phyloP scores from a whole-genome alignment of 305 asterid species.

The Fraxinus latifolia region DNA sequence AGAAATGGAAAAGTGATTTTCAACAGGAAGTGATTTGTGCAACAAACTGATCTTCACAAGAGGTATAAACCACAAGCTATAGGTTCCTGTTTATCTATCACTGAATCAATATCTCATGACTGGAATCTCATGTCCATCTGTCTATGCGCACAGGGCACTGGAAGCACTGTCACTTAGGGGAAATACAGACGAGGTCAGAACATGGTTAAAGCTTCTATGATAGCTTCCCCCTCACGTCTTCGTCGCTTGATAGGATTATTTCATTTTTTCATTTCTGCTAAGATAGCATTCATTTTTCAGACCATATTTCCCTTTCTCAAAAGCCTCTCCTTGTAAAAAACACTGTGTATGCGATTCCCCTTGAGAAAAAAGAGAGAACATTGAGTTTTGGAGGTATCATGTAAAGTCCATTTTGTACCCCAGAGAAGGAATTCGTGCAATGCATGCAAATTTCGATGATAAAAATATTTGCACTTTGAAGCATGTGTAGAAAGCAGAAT shows the following conservation, averaged over 20 bases:
- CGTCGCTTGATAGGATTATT: background rate
- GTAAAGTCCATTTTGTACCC: background rate
- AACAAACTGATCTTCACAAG: background rate
- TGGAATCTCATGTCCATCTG: background rate
- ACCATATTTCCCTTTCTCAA: background rate
- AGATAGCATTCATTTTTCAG: background rate
- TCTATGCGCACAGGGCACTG: background rate
- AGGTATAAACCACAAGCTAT: background rate
- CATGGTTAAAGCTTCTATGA: background rate
- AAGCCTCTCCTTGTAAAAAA: background rate
- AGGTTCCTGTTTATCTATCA: background rate
- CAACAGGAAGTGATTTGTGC: background rate
- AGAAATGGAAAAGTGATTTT: background rate
- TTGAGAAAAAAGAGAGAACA: background rate
- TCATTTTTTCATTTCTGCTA: background rate
- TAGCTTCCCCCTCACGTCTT: background rate
- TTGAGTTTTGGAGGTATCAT: background rate
- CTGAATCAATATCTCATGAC: background rate
- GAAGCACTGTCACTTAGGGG: background rate
- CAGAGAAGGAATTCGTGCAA: background rate
- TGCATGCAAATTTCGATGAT: background rate
- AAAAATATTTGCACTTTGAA: background rate
- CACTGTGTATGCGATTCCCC: background rate
- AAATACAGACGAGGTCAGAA: background rate
- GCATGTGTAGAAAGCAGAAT: background rate